phyloP scores from a whole-genome alignment of 1,284 basidiomycete genomes.

The Agaricales sp. region DNA sequence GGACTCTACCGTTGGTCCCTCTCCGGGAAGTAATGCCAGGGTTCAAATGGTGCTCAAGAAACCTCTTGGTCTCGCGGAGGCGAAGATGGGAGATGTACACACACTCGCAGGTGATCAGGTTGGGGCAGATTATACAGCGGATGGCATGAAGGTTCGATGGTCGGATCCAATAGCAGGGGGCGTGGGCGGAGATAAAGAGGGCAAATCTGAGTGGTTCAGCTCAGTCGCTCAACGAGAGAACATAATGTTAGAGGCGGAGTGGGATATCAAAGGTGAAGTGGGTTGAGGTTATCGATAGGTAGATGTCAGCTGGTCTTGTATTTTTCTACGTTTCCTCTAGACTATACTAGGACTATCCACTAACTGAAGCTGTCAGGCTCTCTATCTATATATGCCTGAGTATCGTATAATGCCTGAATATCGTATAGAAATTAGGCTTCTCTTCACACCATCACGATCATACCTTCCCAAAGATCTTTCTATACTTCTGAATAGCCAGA shows the following conservation, averaged over 20 bases:
- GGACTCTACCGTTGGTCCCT: not conserved
- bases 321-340: too few species aligned
- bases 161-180: not conserved
- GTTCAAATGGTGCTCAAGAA: conserved; percentile 35
- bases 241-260: conserved; percentile 33
- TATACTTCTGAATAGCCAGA: not conserved
- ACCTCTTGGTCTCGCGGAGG: conserved; percentile 35
- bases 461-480: too few species aligned
- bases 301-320: too few species aligned
- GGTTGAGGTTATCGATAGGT: conserved; percentile 11
- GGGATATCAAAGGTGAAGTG: conserved; percentile 33
- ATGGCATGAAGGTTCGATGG: conserved; percentile 14
- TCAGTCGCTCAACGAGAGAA: conserved; percentile 24
- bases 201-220: conserved; percentile 30
- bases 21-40: conserved; percentile 11
- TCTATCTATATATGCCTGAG: too few species aligned
- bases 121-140: conserved; percentile 9
- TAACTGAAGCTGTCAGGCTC: too few species aligned
- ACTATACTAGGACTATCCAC: too few species aligned
- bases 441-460: too few species aligned
- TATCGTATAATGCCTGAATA: too few species aligned
- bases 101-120: conserved; percentile 15
- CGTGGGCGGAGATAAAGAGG: conserved; percentile 24
- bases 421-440: too few species aligned
- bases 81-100: conserved; percentile 29